Conservation (phyloP, 2,329 filamentous ascomycete species). For the Xylariaceae sp. region DNA sequence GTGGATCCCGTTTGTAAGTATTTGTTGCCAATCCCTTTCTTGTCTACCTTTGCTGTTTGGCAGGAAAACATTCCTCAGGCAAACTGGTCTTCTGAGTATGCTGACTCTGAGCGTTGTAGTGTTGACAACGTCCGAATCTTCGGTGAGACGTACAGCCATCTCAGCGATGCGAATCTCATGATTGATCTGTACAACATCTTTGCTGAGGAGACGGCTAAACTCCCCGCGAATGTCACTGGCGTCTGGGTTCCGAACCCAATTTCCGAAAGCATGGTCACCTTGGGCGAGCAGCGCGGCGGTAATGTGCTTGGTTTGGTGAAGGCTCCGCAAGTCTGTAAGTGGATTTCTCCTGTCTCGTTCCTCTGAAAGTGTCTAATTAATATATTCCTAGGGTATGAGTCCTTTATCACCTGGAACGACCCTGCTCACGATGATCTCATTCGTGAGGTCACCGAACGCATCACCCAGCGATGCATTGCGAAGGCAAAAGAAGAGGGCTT, state of each 20-base stretch:
- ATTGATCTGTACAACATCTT: slow-evolving; percentile 21
- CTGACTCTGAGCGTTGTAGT: neutral
- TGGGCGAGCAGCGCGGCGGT: slow-evolving; percentile 19
- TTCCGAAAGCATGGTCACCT: slow-evolving; percentile 17
- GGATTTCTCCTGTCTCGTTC: neutral
- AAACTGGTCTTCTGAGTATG: too few relatives aligned
- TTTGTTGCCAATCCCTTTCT: neutral
- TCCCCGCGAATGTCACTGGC: slow-evolving; percentile 16
- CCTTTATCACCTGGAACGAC: slow-evolving; percentile 21
- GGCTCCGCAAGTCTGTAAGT: slow-evolving; percentile 22
- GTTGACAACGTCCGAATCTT: neutral
- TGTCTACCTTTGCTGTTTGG: too few relatives aligned
- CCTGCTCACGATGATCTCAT: slow-evolving; percentile 17
- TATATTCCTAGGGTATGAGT: slow-evolving; percentile 20
- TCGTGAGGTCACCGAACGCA: slow-evolving; percentile 11
- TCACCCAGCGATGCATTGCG: slow-evolving; percentile 18
- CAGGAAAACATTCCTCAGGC: too few relatives aligned
- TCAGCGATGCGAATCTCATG: slow-evolving; percentile 12
- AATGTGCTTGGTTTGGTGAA: slow-evolving; percentile 20
- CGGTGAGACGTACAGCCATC: slow-evolving; percentile 20
- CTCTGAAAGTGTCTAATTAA: neutral
- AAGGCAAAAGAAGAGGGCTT: slow-evolving; percentile 11
- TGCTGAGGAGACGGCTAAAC: slow-evolving; percentile 16
- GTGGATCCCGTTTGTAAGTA: slow-evolving; percentile 16
- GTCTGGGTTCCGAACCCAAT: slow-evolving; percentile 24